Conservation (phyloP, 1,139 yeast species). For the Suhomyces terraborum region DNA sequence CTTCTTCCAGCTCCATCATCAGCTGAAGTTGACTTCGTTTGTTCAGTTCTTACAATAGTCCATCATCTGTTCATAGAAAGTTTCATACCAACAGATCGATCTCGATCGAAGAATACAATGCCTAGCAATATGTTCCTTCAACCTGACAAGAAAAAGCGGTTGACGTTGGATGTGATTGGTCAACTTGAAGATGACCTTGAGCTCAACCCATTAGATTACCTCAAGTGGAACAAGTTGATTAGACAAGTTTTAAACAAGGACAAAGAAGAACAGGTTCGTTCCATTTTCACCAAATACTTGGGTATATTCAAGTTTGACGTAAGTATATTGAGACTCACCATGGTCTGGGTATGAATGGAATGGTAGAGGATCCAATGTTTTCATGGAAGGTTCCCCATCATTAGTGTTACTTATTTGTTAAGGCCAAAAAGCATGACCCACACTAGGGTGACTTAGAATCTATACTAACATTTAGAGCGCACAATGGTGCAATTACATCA, state of each 20-base stretch:
- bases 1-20: constrained; percentile 6
- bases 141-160: constrained; percentile 33
- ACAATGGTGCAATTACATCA: constrained; percentile 74
- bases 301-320: constrained; percentile 61
- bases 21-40: not conserved
- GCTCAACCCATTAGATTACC: constrained; percentile 57
- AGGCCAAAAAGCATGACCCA: too few species aligned
- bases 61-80: not conserved
- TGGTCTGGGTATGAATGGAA: not conserved
- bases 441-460: not conserved
- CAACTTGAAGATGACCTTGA: constrained; percentile 62
- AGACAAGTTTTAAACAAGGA: constrained; percentile 58
- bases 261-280: constrained; percentile 62
- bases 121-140: constrained; percentile 26
- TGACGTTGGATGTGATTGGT: constrained; percentile 52
- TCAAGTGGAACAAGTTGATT: constrained; percentile 59
- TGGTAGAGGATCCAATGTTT: not conserved
- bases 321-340: constrained; percentile 22
- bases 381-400: too few species aligned
- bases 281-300: constrained; percentile 62
- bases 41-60: too few species aligned
- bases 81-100: not conserved
- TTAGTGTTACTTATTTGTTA: too few species aligned
- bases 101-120: constrained; percentile 6
- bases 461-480: constrained; percentile 41